Base-by-base conservation (phyloP, 2,329 filamentous ascomycete species). In the Colletotrichum sp. region DNA sequence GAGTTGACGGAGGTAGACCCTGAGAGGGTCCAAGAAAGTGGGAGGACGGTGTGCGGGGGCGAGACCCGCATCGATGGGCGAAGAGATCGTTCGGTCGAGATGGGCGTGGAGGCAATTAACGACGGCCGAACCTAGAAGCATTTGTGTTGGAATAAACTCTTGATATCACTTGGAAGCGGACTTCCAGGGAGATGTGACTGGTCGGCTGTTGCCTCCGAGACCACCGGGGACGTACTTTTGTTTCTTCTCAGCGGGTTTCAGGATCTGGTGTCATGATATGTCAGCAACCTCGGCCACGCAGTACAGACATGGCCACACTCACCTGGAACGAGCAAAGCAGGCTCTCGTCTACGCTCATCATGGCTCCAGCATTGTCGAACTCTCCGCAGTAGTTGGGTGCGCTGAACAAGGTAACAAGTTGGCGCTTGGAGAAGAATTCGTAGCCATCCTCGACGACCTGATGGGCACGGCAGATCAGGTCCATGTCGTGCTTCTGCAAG, bases 191-290 rank as follows among this genome's bases (percentile, higher is more conserved):
- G 92, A 89, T 91, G 92, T 93, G 87, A 91, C 89, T 78, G 80
- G 78, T 86, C 92, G 91, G 89, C 90, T 91, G 89, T 91, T 90
- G 88, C 91, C 90, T 88, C 91, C 93, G 87, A 94, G 90, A 89
- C 91, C 90, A 89, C 90, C 90, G 89, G 93, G 91, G 85, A 98
- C 96, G 91, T 98, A 99, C 96, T 99, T 99, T 95, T 98, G 96
- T 94, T 99, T 99, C 94, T 99, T 99, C 92, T 99, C 97, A 87
- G 97, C 97, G 84, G 97, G 97, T 91, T 99, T 99, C 90, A 99
- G 91, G 85, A 99, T 99, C 95, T 98, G 81, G 32, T 70, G 63
- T 59, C 64, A n/a, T n/a, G 13, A 24, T 7, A 39, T 34, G 67
- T 78, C 52, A 78, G 77, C 67, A 67, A 69, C 57, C 62, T 49